A percentile compares a stretch with the other conserved stretches of the same genome.
phyloP scores from a whole-genome alignment of 306 rosid species.

The Herpetospermum pedunculosum region DNA sequence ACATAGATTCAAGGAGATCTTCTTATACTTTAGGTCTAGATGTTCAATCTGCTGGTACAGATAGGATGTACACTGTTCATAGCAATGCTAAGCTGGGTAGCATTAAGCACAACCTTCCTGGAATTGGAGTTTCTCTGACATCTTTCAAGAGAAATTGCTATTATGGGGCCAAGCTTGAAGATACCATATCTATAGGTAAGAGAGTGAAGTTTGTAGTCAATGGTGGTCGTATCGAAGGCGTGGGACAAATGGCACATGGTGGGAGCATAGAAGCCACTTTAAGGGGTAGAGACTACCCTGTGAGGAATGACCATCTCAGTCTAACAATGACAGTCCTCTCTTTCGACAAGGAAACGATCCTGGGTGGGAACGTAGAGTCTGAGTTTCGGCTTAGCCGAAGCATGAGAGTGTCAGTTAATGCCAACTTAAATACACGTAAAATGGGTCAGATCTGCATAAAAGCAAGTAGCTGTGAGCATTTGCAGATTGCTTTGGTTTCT shows the following conservation, averaged over 20 bases:
- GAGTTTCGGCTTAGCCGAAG: conserved; percentile 61
- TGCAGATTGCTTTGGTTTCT: conserved; percentile 60
- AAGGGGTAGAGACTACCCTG: conserved; percentile 78
- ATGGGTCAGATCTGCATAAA: conserved; percentile 80
- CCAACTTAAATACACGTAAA: conserved; percentile 71
- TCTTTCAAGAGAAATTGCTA: conserved; percentile 59
- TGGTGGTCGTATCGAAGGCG: conserved; percentile 58
- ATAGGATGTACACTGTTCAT: conserved; percentile 50
- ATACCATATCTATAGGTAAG: conserved; percentile 62
- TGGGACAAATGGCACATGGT: conserved; percentile 69
- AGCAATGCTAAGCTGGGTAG: conserved; percentile 54
- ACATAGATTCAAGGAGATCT: conserved; percentile 46
- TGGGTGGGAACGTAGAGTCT: conserved; percentile 65
- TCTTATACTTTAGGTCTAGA: conserved; percentile 59
- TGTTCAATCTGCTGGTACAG: conserved; percentile 70
- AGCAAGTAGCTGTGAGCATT: conserved; percentile 66
- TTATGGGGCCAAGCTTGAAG: conserved; percentile 81
- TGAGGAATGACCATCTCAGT: conserved; percentile 50
- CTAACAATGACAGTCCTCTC: conserved; percentile 61
- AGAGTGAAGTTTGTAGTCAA: conserved; percentile 60
- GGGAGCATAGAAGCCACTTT: conserved; percentile 67
- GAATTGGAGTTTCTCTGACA: conserved; percentile 71
- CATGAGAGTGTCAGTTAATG: conserved; percentile 48
- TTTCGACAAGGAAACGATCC: conserved; percentile 60
- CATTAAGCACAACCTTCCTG: conserved; percentile 46